phyloP scores from a whole-genome alignment of 2,329 filamentous ascomycete species.

The Paracoccidioides brasiliensis region DNA sequence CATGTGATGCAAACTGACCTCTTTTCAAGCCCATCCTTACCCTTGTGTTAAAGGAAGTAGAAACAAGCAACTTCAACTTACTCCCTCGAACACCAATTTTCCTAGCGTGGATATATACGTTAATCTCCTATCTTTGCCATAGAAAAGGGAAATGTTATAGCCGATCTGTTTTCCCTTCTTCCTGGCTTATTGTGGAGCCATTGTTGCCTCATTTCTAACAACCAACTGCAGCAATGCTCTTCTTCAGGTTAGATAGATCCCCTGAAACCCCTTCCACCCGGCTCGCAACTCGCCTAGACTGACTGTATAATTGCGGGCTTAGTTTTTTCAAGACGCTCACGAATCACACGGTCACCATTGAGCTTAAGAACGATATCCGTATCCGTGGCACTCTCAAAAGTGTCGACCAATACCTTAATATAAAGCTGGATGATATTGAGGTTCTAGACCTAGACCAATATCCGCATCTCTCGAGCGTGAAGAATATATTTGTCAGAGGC shows the following conservation, averaged over 20 bases:
- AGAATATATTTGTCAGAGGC: slow-evolving; percentile 91
- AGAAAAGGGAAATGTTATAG: slow-evolving; percentile 9
- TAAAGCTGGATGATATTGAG: slow-evolving; percentile 91
- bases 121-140: too few relatives aligned
- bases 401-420: slow-evolving; percentile 97
- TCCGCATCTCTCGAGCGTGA: slow-evolving; percentile 79
- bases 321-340: slow-evolving; percentile 99
- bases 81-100: not conserved
- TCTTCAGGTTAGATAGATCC: slow-evolving; percentile 35
- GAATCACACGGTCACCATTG: slow-evolving; percentile 91
- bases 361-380: slow-evolving; percentile 98
- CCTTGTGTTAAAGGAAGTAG: not conserved
- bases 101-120: not conserved
- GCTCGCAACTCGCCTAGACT: not conserved
- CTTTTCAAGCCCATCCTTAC: too few relatives aligned
- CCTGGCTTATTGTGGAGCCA: not conserved
- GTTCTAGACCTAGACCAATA: slow-evolving; percentile 91
- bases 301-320: slow-evolving; percentile 5
- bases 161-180: not conserved
- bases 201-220: not conserved
- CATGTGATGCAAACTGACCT: not conserved
- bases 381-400: slow-evolving; percentile 92
- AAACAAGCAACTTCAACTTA: not conserved
- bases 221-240: slow-evolving; percentile 32
- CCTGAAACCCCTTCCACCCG: not conserved